Base-by-base conservation (phyloP, 1,139 yeast genomes). In the Pichia sp. region DNA sequence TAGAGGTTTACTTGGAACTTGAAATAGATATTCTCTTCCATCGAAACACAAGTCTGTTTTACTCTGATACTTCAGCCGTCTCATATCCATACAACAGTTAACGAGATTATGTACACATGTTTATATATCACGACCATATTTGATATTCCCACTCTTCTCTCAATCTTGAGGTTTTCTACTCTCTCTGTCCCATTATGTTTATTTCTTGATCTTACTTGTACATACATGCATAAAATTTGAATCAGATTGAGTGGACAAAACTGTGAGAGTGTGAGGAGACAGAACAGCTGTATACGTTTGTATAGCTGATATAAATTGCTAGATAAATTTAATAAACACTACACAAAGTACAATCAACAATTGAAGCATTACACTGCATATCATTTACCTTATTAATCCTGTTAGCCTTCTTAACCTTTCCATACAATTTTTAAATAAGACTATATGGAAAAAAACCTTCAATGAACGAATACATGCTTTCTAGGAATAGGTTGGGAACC, bases 261-360 rank as follows among this genome's bases (percentile, higher is more conserved):
- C 44, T 41, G 26, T 8, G 13, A 8, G 16, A n/a, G 11, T 42
- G 45, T 26, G 45, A 26, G 30, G 30, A 19, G 30, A 42, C 45
- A 19, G 11, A 42, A 42, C n/a, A 16, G 5, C 16, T 42, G 16
- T 13, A 36, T 5, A 13, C 40, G 34, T 31, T 16, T 32, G 40
- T 32, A 51, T 46, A 40, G 40, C 23, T 29, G 16, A n/a, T 16
- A 32, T 34, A 38, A 42, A 49, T n/a, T 26, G 26, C 11, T 45
- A 41, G 46, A 49, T 45, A 75, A 81, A 58, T 48, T 31, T 41
- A 29, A 47, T 85, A 13, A 50, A 44, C 49, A 6, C 40, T 31
- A 36, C 40, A 11, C n/a, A 11, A 11, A 19, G 23, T 19, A 19
- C 23, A 19, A 19, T 19, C n/a, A n/a, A n/a, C n/a, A n/a, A n/a